Evolutionary conservation across 352 stramenopile species (phyloP), one percentile per base, ranked within the genome.

Genomic region (Globisporangium mamillatum): DNA sequence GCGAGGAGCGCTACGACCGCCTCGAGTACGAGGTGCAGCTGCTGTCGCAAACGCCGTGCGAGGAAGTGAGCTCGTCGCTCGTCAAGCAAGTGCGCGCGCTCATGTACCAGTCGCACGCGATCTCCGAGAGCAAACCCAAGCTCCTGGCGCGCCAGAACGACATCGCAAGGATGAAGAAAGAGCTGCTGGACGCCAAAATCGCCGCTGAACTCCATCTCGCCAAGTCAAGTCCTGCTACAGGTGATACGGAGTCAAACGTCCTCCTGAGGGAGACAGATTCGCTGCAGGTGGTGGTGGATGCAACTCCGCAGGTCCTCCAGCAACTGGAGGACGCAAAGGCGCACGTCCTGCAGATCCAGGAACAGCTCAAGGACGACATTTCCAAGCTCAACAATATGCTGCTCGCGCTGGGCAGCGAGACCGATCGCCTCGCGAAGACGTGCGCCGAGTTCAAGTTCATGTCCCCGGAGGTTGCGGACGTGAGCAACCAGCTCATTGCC

Each of bases 1-100:
- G 81, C 25, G 86, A 94, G 54, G 86, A 92, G 66, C 77, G 77
- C 14, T 92, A 91, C 52, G 82, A 91, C 59, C 79, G 86, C 0
- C 68, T 94, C 5, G 65, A 79, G 29, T 92, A 88, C 57, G 84
- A 94, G 54, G 78, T 87, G 60, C 77, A 87, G 59, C 69, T 86
- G 59, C 67, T 92, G 3, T 74, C 75, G 0, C 71, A 78, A 32
- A 88, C 82, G 20, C 75, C 79, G 8, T 84, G 78, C 41, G 83
- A 93, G 24, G 83, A 92, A 64, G 79, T 75, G 6, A 84, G 79
- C 50, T 73, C 75, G 0, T 66, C 60, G 18, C 71, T 89, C 8
- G 69, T 74, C 20, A 82, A 80, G 57, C 48, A 66, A 1, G 66
- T 93, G 36, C 72, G 71, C 6, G 68, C 66, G 12, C 60, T 93